Evolutionary conservation across 441 rosid species (phyloP), one percentile per base, ranked within the genome.

Genomic region (Gossypium trilobum): DNA sequence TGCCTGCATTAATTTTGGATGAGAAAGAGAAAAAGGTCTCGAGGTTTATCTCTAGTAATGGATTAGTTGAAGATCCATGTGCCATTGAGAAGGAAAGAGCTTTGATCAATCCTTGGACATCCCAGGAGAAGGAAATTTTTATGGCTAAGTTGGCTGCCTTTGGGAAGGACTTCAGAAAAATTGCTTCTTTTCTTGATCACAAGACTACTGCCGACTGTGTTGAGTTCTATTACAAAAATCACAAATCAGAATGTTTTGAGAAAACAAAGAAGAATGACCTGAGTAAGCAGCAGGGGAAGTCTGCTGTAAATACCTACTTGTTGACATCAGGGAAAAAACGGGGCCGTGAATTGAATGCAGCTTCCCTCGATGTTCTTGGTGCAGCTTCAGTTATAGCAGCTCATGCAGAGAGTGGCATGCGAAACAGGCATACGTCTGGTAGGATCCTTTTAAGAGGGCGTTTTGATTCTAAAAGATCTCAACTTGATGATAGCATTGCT

Each of bases 191-290:
- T 84, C 91, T 96, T 68, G 86, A 89, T 66, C 92, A 93, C 74
- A 96, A 96, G 84, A 91, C 91, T 52, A 96, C 93, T 76, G 98
- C 99, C 13, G 99, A 96, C 79, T 96, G 98, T 80, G 88, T 96
- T 64, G 91, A 93, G 79, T 95, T 93, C 78, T 95, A 95, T 83
- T 95, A 93, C 85, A 95, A 93, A 78, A 95, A 96, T 76, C 98
- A 92, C 82, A 96, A 96, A 74, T 90, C 99, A 66, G 99, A 88
- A 79, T 76, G 79, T 79, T 93, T 93, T 84, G 85, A 86, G 87
- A 92, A 87, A 80, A 84, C 88, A 58, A 93, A 88, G 89, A 92
- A 88, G 94, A 73, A 67, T 64, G 83, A 82, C 65, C 73, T 50
- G 72, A 82, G 82, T 42, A 85, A 87, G 85, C 88, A 79, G 72